A percentile compares a stretch with the other conserved stretches of the same genome.
These are phyloP conservation scores for Capronia americana DNA, from an alignment of 2,329 filamentous ascomycete genomes.

Conservation along the genomic window DNA sequence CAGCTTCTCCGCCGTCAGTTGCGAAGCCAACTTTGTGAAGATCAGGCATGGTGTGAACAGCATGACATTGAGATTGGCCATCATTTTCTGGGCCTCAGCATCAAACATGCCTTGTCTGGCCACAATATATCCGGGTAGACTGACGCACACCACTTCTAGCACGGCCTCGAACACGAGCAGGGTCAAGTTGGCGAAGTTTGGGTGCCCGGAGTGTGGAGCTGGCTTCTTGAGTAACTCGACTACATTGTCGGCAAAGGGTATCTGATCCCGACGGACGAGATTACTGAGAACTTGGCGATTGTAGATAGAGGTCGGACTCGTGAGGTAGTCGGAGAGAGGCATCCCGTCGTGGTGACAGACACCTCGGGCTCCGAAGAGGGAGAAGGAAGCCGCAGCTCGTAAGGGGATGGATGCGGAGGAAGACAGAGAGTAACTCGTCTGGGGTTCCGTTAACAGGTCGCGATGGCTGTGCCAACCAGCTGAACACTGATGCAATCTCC, in stretches of 20 bases:
- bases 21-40: constrained; percentile 94
- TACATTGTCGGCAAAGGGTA: constrained; percentile 27
- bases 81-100: constrained; percentile 92
- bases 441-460: background rate
- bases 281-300: constrained; percentile 29
- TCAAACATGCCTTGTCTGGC: constrained; percentile 91
- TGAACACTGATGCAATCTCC: constrained; percentile 5
- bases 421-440: background rate
- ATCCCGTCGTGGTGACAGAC: constrained; percentile 12
- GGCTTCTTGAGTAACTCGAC: constrained; percentile 24
- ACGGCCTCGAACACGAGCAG: constrained; percentile 94
- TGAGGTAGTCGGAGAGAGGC: constrained; percentile 38
- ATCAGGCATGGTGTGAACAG: constrained; percentile 97
- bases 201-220: constrained; percentile 50
- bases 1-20: constrained; percentile 89
- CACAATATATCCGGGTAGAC: constrained; percentile 90
- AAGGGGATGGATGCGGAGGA: background rate
- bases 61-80: constrained; percentile 94
- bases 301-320: constrained; percentile 35
- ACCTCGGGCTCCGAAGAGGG: background rate
- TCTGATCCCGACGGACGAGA: constrained; percentile 35
- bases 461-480: background rate
- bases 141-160: constrained; percentile 93
- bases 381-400: background rate
- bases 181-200: constrained; percentile 65